These are phyloP conservation scores for Ustilago bromivora DNA, from an alignment of 1,284 basidiomycete genomes.

Conservation along the genomic window DNA sequence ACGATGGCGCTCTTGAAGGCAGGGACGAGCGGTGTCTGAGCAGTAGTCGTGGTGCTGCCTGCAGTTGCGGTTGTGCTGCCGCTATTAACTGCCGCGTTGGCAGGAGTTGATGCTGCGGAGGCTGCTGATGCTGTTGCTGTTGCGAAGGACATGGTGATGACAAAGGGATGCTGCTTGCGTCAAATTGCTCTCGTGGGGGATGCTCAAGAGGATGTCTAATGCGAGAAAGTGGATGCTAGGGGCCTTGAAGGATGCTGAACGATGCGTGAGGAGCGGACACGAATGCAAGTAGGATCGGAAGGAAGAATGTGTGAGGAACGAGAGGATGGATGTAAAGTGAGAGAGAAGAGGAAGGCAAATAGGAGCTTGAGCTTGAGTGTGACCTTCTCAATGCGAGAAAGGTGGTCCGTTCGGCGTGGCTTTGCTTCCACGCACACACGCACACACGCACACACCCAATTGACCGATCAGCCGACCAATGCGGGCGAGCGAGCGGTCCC, in stretches of 20 bases:
- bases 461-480: conserved; percentile 11
- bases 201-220: not conserved
- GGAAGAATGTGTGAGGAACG: not conserved
- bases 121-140: conserved; percentile 42
- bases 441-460: too few species aligned
- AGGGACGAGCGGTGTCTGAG: conserved; percentile 29
- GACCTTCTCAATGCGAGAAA: not conserved
- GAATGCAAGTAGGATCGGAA: not conserved
- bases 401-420: conserved; percentile 25
- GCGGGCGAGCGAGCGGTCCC: not conserved
- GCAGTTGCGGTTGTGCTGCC: not conserved
- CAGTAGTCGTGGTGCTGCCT: not conserved
- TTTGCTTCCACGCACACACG: not conserved
- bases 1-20: conserved; percentile 65
- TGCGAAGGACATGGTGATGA: conserved; percentile 42
- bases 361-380: not conserved
- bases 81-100: conserved; percentile 25
- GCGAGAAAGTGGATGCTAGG: not conserved
- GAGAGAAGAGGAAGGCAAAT: not conserved
- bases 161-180: conserved; percentile 4
- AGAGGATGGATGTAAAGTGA: conserved; percentile 3
- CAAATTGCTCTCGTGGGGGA: not conserved
- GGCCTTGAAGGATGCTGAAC: not conserved
- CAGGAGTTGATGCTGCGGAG: conserved; percentile 43
- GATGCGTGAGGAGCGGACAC: not conserved